Conservation (phyloP, 148 eudicot genomes). For the Chenopodium berlandieri region DNA sequence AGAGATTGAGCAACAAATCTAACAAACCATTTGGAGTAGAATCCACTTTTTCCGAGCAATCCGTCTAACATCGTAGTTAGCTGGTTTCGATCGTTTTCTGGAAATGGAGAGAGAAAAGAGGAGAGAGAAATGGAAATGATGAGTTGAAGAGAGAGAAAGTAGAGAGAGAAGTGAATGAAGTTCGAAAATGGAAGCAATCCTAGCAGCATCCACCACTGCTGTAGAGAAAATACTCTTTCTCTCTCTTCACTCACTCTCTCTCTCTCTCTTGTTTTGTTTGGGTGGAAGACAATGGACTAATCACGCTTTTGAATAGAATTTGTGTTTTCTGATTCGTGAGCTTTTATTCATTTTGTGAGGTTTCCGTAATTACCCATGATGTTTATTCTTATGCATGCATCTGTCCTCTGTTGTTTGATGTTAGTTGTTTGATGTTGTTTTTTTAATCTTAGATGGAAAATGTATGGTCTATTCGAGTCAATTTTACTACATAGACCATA, state of each 20-base stretch:
- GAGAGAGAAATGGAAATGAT: background rate
- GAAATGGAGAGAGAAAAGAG: background rate
- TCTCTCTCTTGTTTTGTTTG: background rate
- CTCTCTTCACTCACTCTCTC: background rate
- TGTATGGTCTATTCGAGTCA: too few species aligned
- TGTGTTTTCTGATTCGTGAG: slow-evolving; percentile 5
- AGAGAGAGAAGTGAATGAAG: background rate
- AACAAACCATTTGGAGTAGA: slow-evolving; percentile 57
- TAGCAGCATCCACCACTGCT: background rate
- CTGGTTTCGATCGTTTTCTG: slow-evolving; percentile 14
- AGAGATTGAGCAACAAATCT: background rate
- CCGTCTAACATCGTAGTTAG: slow-evolving; percentile 52
- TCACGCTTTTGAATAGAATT: background rate
- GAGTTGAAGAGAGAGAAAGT: background rate
- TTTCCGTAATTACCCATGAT: background rate
- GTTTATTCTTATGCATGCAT: background rate
- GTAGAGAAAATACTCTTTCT: background rate
- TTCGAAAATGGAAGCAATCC: slow-evolving; percentile 14
- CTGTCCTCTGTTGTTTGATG: background rate
- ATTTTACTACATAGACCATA: too few species aligned
- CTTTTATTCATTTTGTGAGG: background rate
- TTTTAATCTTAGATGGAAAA: background rate
- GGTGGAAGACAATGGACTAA: slow-evolving; percentile 8
- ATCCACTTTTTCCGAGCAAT: slow-evolving; percentile 51
- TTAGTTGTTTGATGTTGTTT: too few species aligned